Evolutionary conservation across 2,329 filamentous ascomycete species (phyloP).

Genomic region (Ascochyta viciae-villosae): DNA sequence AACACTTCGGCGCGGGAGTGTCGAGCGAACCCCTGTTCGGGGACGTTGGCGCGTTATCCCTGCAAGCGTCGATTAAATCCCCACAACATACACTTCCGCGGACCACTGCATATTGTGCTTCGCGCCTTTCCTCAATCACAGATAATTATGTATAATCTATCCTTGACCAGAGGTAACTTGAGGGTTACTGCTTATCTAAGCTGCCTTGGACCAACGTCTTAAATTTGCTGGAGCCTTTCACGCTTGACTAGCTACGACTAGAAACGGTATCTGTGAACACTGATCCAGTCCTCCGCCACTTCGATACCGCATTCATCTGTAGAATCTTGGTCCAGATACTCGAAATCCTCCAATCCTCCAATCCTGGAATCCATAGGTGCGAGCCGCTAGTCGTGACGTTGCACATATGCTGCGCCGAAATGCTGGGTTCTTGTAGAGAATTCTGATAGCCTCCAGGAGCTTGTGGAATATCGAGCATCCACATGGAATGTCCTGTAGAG

Average conservation of each 20-base stretch:
- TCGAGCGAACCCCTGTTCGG: conserved; percentile 13
- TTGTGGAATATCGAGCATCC: neutral
- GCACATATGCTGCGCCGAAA: too few species aligned
- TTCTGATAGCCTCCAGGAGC: neutral
- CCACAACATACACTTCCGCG: conserved; percentile 7
- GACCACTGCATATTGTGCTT: neutral
- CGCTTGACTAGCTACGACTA: too few species aligned
- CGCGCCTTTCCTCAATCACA: neutral
- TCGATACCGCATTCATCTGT: neutral
- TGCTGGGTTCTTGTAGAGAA: neutral
- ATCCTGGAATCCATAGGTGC: neutral
- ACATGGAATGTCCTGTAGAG: neutral
- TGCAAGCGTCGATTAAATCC: conserved; percentile 6
- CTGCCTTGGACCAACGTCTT: too few species aligned
- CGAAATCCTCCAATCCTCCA: neutral
- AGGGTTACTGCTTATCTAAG: too few species aligned
- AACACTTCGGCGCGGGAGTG: conserved; percentile 12
- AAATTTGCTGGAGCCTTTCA: too few species aligned
- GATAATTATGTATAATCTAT: neutral
- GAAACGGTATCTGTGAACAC: neutral
- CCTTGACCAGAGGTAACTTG: too few species aligned
- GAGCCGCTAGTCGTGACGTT: too few species aligned
- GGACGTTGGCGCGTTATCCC: conserved; percentile 11
- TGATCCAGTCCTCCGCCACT: neutral
- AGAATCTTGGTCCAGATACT: neutral